These are phyloP conservation scores for Pyrus pyrifolia DNA, from an alignment of 306 rosid species.

Conservation along the genomic window DNA sequence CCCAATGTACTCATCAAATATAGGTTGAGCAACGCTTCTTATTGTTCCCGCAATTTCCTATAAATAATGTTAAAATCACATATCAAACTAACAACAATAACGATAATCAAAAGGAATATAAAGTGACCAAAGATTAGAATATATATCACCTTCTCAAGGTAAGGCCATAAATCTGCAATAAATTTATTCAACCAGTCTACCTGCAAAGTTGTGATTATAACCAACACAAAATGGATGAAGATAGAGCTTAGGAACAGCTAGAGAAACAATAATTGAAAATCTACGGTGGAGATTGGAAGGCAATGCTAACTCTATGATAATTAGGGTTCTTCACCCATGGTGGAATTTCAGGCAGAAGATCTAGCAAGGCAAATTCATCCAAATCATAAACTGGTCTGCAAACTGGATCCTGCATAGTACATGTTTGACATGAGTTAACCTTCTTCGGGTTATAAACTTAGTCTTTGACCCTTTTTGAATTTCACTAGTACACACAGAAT, in stretches of 20 bases:
- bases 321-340: slow-evolving; percentile 80
- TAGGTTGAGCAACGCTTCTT: slow-evolving; percentile 47
- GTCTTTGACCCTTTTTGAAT: not conserved
- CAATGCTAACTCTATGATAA: slow-evolving; percentile 59
- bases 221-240: not conserved
- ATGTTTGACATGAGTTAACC: not conserved
- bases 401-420: slow-evolving; percentile 46
- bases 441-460: not conserved
- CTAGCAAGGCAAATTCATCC: slow-evolving; percentile 50
- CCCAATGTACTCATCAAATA: slow-evolving; percentile 64
- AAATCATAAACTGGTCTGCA: slow-evolving; percentile 50
- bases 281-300: not conserved
- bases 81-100: not conserved
- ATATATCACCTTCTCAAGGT: slow-evolving; percentile 51
- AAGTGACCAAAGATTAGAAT: not conserved
- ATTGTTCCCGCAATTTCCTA: slow-evolving; percentile 42
- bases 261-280: not conserved
- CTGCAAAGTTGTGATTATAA: slow-evolving; percentile 35
- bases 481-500: not conserved
- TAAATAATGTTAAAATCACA: not conserved
- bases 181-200: slow-evolving; percentile 72
- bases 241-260: not conserved
- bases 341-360: slow-evolving; percentile 70
- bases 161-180: slow-evolving; percentile 64
- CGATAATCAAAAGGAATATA: not conserved